Conservation (phyloP, 2,329 filamentous ascomycete species). For the Cladosporium sp. region DNA sequence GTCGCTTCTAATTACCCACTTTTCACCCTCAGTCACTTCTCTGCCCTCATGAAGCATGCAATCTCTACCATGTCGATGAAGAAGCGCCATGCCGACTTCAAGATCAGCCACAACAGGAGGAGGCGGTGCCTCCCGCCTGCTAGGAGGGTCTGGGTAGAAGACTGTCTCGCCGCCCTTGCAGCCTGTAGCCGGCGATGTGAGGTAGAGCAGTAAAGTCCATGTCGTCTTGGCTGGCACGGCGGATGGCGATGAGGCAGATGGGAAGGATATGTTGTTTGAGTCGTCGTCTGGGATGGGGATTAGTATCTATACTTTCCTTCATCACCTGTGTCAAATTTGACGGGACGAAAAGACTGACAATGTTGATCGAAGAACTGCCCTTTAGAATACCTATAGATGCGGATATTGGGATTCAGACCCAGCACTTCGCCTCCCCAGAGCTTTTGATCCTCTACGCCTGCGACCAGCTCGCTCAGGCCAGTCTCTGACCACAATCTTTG, state of each 20-base stretch:
- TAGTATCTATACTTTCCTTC: not conserved
- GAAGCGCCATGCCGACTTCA: constrained; percentile 78
- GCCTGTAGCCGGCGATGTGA: constrained; percentile 69
- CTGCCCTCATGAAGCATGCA: constrained; percentile 86
- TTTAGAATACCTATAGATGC: constrained; percentile 79
- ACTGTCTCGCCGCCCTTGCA: constrained; percentile 86
- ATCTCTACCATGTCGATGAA: constrained; percentile 85
- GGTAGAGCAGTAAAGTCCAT: constrained; percentile 86
- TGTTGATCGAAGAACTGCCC: constrained; percentile 92
- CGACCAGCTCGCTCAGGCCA: constrained; percentile 60
- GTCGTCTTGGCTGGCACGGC: constrained; percentile 64
- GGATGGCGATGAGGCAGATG: constrained; percentile 38
- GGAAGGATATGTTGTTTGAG: constrained; percentile 66
- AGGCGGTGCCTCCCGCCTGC: constrained; percentile 34
- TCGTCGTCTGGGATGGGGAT: constrained; percentile 66
- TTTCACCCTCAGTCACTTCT: constrained; percentile 75
- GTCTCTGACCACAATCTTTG: constrained; percentile 72
- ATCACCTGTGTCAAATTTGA: too few species aligned
- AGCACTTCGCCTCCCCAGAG: constrained; percentile 75
- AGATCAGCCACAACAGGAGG: constrained; percentile 65
- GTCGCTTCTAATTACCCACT: constrained; percentile 87
- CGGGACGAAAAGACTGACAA: constrained; percentile 56
- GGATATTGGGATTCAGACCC: constrained; percentile 83
- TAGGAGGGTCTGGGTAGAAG: constrained; percentile 68
- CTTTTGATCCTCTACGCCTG: constrained; percentile 32